Conservation (phyloP, 2,329 filamentous ascomycete genomes). For the Aspergillus sp. region DNA sequence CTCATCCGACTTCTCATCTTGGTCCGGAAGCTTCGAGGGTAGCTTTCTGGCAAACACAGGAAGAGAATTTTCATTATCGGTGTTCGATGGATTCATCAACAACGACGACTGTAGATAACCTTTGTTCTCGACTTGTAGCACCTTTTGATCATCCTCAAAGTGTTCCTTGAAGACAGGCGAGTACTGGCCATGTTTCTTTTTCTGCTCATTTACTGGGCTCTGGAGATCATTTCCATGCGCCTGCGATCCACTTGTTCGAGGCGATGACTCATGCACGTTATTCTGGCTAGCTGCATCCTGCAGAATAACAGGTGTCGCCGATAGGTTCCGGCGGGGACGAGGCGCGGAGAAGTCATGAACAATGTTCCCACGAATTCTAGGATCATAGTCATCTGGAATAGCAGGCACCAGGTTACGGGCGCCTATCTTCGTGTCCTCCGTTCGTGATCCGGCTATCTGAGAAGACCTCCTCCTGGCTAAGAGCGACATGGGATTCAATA, state of each 20-base stretch:
- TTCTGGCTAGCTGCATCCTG: constrained; percentile 10
- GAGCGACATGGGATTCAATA: constrained; percentile 59
- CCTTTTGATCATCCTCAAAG: constrained; percentile 48
- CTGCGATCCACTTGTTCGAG: neutral
- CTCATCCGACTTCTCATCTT: constrained; percentile 9
- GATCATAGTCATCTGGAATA: constrained; percentile 58
- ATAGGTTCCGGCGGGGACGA: constrained; percentile 40
- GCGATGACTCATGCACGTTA: neutral
- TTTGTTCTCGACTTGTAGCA: constrained; percentile 37
- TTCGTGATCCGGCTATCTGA: constrained; percentile 43
- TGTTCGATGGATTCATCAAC: constrained; percentile 24
- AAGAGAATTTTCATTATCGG: constrained; percentile 26
- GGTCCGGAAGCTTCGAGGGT: constrained; percentile 29
- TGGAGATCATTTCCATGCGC: constrained; percentile 8
- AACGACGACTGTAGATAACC: constrained; percentile 39
- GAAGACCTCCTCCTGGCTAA: constrained; percentile 54
- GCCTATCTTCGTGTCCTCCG: constrained; percentile 49
- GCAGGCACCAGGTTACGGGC: constrained; percentile 46
- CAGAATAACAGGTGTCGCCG: constrained; percentile 14
- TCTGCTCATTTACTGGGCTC: constrained; percentile 17
- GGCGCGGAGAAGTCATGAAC: constrained; percentile 64
- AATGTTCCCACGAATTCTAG: constrained; percentile 58
- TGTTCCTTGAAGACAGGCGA: constrained; percentile 59
- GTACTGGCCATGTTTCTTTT: constrained; percentile 38
- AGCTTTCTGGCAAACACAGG: constrained; percentile 43